Percentiles rank a stretch among this genome's conserved stretches.
These are phyloP conservation scores for Xanthoconium separans DNA, from an alignment of 1,284 basidiomycete species.

Conservation along the genomic window DNA sequence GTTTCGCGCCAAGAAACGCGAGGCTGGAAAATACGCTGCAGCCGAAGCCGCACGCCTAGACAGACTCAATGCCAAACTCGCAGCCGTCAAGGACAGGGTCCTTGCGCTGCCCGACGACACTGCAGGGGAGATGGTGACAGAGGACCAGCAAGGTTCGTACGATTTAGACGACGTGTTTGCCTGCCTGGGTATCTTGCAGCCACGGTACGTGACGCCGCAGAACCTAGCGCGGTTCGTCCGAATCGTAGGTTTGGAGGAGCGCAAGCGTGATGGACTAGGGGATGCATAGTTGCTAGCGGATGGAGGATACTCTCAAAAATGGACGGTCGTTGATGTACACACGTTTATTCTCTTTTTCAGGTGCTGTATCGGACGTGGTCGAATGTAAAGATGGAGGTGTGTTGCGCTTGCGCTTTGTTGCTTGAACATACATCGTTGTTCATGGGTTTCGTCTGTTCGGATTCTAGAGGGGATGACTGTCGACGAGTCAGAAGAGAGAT, in stretches of 20 bases:
- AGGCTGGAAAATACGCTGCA: slow-evolving; percentile 80
- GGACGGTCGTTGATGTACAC: slow-evolving; percentile 18
- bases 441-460: not conserved
- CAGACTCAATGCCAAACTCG: slow-evolving; percentile 74
- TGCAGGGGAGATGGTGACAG: slow-evolving; percentile 34
- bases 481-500: slow-evolving; percentile 35
- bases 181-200: slow-evolving; percentile 39
- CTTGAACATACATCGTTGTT: slow-evolving; percentile 3
- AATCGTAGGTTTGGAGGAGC: not conserved
- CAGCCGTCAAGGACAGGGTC: slow-evolving; percentile 43
- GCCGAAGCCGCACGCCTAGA: slow-evolving; percentile 82
- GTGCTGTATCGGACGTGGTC: slow-evolving; percentile 9
- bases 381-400: slow-evolving; percentile 32
- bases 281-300: not conserved
- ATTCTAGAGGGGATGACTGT: slow-evolving; percentile 55
- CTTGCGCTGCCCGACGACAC: slow-evolving; percentile 41
- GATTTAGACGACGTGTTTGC: slow-evolving; percentile 35
- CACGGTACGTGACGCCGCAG: slow-evolving; percentile 52
- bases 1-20: slow-evolving; percentile 83
- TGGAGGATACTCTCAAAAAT: not conserved
- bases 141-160: slow-evolving; percentile 62
- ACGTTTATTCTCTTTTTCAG: slow-evolving; percentile 9
- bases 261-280: not conserved
- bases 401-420: slow-evolving; percentile 12
- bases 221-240: slow-evolving; percentile 43